Evolutionary conservation across 2,329 filamentous ascomycete species (phyloP).

Genomic region (Endoconidiophora laricicola): DNA sequence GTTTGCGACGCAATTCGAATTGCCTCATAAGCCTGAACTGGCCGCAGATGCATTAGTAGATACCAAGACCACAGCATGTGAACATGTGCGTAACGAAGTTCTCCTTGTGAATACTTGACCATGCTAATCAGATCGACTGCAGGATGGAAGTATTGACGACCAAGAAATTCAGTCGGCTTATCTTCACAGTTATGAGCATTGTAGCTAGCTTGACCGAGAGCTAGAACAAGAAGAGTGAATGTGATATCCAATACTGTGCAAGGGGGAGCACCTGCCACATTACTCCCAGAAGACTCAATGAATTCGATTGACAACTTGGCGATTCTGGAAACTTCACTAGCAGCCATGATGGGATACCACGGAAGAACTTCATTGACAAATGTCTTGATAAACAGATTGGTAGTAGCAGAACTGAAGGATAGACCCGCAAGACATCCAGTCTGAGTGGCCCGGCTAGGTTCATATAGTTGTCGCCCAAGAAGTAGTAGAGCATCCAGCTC

Average conservation of each 20-base stretch:
- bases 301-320: slow-evolving; percentile 8
- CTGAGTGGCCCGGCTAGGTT: too few relatives aligned
- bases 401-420: slow-evolving; percentile 3
- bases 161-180: slow-evolving; percentile 6
- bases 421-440: too few relatives aligned
- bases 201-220: slow-evolving; percentile 11
- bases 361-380: slow-evolving; percentile 14
- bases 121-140: slow-evolving; percentile 11
- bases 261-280: background rate
- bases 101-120: slow-evolving; percentile 6
- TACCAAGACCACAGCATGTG: slow-evolving; percentile 5
- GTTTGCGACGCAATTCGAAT: slow-evolving; percentile 12
- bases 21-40: slow-evolving; percentile 14
- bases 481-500: too few relatives aligned
- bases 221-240: slow-evolving; percentile 13
- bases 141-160: slow-evolving; percentile 13
- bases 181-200: slow-evolving; percentile 8
- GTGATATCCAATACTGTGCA: slow-evolving; percentile 7
- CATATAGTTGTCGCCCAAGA: too few relatives aligned
- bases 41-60: slow-evolving; percentile 14
- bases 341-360: slow-evolving; percentile 16
- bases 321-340: slow-evolving; percentile 9
- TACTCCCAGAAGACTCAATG: background rate
- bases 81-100: slow-evolving; percentile 2
- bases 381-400: slow-evolving; percentile 13